phyloP scores from a whole-genome alignment of 805 yeast species.

The Limtongia smithiae region DNA sequence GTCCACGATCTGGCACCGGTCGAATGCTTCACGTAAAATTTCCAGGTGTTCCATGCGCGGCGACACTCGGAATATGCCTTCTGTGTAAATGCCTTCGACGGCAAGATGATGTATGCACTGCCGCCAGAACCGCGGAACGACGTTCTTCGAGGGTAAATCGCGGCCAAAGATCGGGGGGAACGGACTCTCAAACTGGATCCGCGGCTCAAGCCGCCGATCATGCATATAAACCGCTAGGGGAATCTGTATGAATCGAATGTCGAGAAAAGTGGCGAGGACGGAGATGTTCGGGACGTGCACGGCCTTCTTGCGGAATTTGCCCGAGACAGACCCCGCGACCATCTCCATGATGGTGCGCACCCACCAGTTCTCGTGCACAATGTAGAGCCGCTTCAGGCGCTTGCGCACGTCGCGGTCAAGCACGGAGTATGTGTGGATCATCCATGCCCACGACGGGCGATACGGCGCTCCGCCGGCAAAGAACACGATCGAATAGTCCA shows the following conservation, averaged over 20 bases:
- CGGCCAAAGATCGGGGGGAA: constrained; percentile 36
- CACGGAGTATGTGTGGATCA: constrained; percentile 54
- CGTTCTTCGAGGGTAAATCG: constrained; percentile 26
- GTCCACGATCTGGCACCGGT: constrained; percentile 52
- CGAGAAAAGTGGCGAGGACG: constrained; percentile 59
- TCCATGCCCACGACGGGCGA: constrained; percentile 66
- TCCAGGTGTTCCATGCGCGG: constrained; percentile 31
- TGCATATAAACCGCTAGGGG: constrained; percentile 70
- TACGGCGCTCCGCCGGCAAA: constrained; percentile 76
- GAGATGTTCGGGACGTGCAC: constrained; percentile 44
- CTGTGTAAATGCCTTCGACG: constrained; percentile 23
- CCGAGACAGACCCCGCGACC: constrained; percentile 56
- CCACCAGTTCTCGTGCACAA: constrained; percentile 91
- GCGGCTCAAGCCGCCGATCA: constrained; percentile 53
- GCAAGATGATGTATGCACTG: constrained; percentile 31
- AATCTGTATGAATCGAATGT: constrained; percentile 71
- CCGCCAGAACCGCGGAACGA: constrained; percentile 37
- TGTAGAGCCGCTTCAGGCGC: constrained; percentile 57
- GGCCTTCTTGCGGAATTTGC: constrained; percentile 45
- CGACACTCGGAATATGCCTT: constrained; percentile 30
- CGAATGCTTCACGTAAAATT: constrained; percentile 37
- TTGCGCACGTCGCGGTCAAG: constrained; percentile 56
- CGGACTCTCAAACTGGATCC: constrained; percentile 49
- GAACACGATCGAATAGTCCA: constrained; percentile 64
- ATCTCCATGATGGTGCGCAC: constrained; percentile 73